A percentile compares a stretch with the other conserved stretches of the same genome.
Conservation (phyloP, 495 filamentous ascomycete species). For the Penicillium lagena region DNA sequence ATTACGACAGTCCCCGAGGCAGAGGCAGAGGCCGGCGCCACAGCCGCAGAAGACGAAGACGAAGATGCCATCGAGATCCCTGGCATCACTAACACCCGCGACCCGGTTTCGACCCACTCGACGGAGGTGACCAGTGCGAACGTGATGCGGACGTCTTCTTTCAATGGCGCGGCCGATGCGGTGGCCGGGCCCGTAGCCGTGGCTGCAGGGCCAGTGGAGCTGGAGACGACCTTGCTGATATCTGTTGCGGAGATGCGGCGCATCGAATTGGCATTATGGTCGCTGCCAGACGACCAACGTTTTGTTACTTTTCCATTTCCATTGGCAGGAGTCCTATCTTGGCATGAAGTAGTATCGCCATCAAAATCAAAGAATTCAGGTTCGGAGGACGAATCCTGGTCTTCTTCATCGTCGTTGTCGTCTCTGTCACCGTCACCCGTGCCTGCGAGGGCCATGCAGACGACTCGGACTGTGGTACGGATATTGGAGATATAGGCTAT, state of each 20-base stretch:
- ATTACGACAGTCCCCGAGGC: not conserved
- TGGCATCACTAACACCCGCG: constrained; percentile 72
- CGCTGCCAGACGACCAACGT: not conserved
- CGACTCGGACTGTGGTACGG: constrained; percentile 68
- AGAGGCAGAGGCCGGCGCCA: constrained; percentile 8
- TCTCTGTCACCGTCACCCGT: constrained; percentile 21
- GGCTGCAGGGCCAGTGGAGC: not conserved
- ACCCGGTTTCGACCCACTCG: constrained; percentile 82
- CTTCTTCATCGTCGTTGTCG: constrained; percentile 17
- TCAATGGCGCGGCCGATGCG: constrained; percentile 14
- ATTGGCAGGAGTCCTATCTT: constrained; percentile 8
- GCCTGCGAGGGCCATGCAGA: constrained; percentile 41
- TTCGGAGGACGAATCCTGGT: constrained; percentile 23
- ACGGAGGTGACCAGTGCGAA: constrained; percentile 68
- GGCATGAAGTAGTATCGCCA: constrained; percentile 31
- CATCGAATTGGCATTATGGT: not conserved
- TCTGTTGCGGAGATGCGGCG: constrained; percentile 11
- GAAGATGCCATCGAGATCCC: constrained; percentile 37
- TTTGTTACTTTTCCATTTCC: no score
- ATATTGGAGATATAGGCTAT: constrained; percentile 83
- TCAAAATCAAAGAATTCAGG: constrained; percentile 64
- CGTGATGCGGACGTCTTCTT: constrained; percentile 54
- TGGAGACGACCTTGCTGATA: constrained; percentile 19
- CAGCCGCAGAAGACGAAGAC: constrained; percentile 20
- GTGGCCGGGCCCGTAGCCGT: constrained; percentile 16